A percentile compares a stretch with the other conserved stretches of the same genome.
Conservation (phyloP, 345 rosid genomes). For the Leavenworthia alabamica region DNA sequence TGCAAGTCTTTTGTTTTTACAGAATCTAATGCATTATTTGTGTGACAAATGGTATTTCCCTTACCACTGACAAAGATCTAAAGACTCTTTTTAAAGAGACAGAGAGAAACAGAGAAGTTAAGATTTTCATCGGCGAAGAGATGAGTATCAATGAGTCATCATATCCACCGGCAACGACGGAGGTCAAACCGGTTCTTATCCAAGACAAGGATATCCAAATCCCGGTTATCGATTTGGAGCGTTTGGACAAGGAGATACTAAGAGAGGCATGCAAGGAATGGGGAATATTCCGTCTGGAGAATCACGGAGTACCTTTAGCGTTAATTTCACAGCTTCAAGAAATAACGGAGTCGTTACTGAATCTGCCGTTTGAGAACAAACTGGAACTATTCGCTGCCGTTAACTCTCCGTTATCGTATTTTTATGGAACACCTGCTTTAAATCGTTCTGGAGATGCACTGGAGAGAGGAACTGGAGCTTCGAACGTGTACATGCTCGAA, state of each 20-base stretch:
- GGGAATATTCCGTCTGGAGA: constrained; percentile 66
- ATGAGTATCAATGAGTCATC: constrained; percentile 36
- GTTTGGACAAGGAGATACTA: constrained; percentile 36
- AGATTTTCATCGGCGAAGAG: background rate
- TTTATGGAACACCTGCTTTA: constrained; percentile 72
- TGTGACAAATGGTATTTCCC: too few relatives aligned
- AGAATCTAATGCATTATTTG: too few relatives aligned
- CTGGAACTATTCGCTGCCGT: constrained; percentile 22
- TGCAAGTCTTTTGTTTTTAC: too few relatives aligned
- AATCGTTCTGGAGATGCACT: constrained; percentile 56
- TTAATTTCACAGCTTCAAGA: constrained; percentile 38
- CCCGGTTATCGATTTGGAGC: constrained; percentile 48
- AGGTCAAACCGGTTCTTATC: constrained; percentile 10
- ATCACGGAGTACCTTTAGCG: constrained; percentile 56
- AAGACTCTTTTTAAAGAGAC: background rate
- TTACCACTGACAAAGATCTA: too few relatives aligned
- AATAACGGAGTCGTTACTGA: constrained; percentile 37
- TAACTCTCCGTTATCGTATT: constrained; percentile 50
- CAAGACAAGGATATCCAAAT: constrained; percentile 34
- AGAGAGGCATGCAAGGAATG: constrained; percentile 51
- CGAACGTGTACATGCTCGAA: constrained; percentile 53
- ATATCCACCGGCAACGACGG: background rate
- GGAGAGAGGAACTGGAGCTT: too few relatives aligned
- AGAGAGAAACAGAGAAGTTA: background rate
- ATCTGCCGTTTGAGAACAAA: constrained; percentile 43